Base-by-base conservation (phyloP, 1,284 basidiomycete species). In the Porodaedalea pini region DNA sequence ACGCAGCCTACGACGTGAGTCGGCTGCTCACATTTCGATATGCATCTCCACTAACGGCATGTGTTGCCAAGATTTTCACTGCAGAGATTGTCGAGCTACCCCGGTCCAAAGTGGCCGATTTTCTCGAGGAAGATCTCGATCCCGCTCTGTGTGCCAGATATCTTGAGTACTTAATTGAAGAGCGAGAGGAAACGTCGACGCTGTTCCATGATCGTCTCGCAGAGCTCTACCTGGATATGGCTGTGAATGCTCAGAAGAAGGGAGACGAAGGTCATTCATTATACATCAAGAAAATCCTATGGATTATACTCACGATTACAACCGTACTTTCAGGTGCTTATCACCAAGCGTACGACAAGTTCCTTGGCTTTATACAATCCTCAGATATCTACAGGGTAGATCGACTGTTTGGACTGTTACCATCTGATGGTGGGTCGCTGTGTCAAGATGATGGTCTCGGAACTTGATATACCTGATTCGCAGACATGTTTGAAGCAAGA, bases 71-170 rank as follows among this genome's bases (percentile, higher is more conserved):
- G 88, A 93, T 99, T 51, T 99, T 99, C 69, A 94, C 88, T 0
- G 94, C 94, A 0, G 96, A 98, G 67, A 93, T 96, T 60, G 89
- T 89, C 1, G 91, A 94, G 53, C 78, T 97, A 15, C 93, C 94
- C n/a, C 81, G 84, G 10, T 75, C 79, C 36, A 75, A 77, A 4
- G 91, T 97, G 1, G 84, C 86, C 2, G 79, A 86, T 51, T 94
- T 89, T 68, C 79, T 99, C 3, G 88, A 92, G 61, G 75, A 73
- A 17, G 56, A 57, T 4, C 78, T 91, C 31, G 81, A 90, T 62
- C 79, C 80, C 2, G 70, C 72, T n/a, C 71, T 90, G 7, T 92
- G 88, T 65, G 77, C 84, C 1, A 78, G 81, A 6, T 98, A 93
- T 71, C 78, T 99, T n/a, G 94, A 97, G 69, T 90, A 87, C 67